Base-by-base conservation (phyloP, 768 basidiomycete genomes). In the Tephrocybe sp. region DNA sequence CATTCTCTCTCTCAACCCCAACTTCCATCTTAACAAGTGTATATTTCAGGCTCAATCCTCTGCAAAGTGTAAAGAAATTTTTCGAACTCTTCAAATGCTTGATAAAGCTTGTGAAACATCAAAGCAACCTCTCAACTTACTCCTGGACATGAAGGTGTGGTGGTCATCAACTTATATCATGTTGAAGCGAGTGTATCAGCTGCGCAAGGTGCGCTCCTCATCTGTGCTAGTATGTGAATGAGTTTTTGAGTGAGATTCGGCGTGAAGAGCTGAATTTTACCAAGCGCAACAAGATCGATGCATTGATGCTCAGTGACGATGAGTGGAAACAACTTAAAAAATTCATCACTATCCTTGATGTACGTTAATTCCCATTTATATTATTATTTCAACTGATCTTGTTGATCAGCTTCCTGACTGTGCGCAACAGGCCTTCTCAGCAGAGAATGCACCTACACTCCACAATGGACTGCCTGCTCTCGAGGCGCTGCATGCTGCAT, bases 141-240 rank as follows among this genome's bases (percentile, higher is more conserved):
- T 67, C 9, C 37, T 67, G 4, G 60, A 69, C 47, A 67, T 67
- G 66, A 49, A 49, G 5, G 61, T 68, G 6, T 44, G 60, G 5
- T 71, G 69, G 68, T 70, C 61, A 1, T 69, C 66, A 1, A 68
- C 60, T 0, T 68, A 59, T 47, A 42, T 60, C 9, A 68, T 70
- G 68, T 27, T 54, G 4, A 8, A 46, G 12, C 46, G 47, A 3
- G 55, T 12, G 9, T 3, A 5, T 12, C 32, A 3, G 4, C 32
- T 34, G 4, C 32, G 11, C 4, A 11, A 34, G 32, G 32, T 34
- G 16, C 11, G 32, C 16, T 34, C 16, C 12, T 11, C 9, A 12
- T 34, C 16, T 34, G 12, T 4, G 13, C 11, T 12, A 34, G 32
- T 34, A 34, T 34, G 5, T 34, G 4, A 34, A 34, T 11, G 9